Conservation (phyloP, 1,284 basidiomycete species). For the Sanghuangporus baumii region DNA sequence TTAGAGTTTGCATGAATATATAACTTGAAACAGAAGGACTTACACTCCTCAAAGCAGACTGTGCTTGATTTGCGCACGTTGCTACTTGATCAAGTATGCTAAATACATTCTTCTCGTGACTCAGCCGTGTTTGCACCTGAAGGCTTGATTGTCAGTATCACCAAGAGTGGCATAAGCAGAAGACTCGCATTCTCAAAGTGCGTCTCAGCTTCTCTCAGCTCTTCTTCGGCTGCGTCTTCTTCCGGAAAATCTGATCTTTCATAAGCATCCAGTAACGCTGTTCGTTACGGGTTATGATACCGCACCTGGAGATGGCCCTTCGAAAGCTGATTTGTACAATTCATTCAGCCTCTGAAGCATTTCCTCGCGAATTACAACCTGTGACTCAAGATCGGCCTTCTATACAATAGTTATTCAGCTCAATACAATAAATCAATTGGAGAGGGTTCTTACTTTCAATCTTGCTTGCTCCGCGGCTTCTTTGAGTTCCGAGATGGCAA, state of each 20-base stretch:
- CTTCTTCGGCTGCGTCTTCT: slow-evolving; percentile 16
- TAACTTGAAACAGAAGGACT: neutral
- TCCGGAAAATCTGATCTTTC: slow-evolving; percentile 13
- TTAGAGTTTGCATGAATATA: neutral
- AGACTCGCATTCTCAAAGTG: slow-evolving; percentile 10
- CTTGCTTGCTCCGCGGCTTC: slow-evolving; percentile 11
- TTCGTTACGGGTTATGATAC: neutral
- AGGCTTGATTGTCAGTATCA: neutral
- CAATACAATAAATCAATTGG: neutral
- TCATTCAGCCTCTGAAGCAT: slow-evolving; percentile 7
- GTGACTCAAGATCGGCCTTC: slow-evolving; percentile 6
- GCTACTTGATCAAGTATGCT: slow-evolving; percentile 11
- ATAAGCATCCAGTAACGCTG: neutral
- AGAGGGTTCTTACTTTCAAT: neutral
- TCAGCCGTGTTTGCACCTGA: slow-evolving; percentile 8
- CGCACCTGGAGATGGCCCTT: slow-evolving; percentile 15
- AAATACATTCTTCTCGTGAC: slow-evolving; percentile 10
- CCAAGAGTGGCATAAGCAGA: neutral
- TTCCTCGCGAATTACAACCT: slow-evolving; percentile 3
- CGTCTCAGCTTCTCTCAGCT: slow-evolving; percentile 7
- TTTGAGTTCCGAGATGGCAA: slow-evolving; percentile 10
- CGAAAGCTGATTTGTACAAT: slow-evolving; percentile 13
- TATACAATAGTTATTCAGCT: neutral
- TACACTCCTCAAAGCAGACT: slow-evolving; percentile 11
- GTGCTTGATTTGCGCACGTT: slow-evolving; percentile 6